These are phyloP conservation scores for Annona squamosa DNA, from an alignment of 164 flowering plant species.

Conservation along the genomic window DNA sequence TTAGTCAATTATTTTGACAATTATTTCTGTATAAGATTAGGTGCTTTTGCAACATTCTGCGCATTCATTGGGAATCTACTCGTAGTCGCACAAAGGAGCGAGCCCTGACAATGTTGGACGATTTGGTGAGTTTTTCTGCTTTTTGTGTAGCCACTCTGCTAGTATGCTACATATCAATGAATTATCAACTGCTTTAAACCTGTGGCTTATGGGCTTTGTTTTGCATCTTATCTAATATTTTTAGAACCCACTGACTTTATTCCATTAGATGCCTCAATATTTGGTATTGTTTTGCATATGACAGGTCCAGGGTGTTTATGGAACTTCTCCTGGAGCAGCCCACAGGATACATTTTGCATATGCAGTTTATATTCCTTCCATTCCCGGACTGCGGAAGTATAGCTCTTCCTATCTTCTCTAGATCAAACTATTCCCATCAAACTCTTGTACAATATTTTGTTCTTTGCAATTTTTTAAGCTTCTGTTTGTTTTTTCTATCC, in stretches of 20 bases:
- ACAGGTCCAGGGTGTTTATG: constrained; percentile 56
- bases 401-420: neutral
- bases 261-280: neutral
- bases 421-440: neutral
- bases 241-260: neutral
- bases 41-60: constrained; percentile 57
- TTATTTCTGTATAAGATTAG: constrained; percentile 38
- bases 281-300: constrained; percentile 5
- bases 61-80: constrained; percentile 83
- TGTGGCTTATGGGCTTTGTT: neutral
- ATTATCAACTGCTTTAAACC: too few species aligned
- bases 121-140: constrained; percentile 38
- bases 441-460: neutral
- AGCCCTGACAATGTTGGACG: constrained; percentile 79
- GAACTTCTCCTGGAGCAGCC: constrained; percentile 42
- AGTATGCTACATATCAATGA: too few species aligned
- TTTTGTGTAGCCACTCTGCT: neutral
- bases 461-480: neutral
- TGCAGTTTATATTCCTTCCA: constrained; percentile 57
- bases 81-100: constrained; percentile 91
- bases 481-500: neutral
- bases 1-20: neutral
- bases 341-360: constrained; percentile 52
- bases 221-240: neutral
- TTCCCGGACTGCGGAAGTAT: constrained; percentile 78